Base-by-base conservation (phyloP, 345 rosid species). In the Hibiscus tridactylites region DNA sequence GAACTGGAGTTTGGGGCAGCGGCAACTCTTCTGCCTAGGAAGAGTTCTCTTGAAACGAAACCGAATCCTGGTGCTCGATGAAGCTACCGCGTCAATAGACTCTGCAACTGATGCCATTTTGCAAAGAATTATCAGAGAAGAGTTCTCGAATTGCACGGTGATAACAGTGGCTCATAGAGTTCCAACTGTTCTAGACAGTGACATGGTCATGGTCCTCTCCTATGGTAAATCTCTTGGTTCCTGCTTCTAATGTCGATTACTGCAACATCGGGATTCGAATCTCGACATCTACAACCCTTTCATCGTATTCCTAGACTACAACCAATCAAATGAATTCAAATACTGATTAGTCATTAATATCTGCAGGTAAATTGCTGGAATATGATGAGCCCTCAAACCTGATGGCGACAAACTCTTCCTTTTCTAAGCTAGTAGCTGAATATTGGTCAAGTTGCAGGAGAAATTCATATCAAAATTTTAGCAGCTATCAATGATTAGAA, bases 191-290 rank as follows among this genome's bases (percentile, higher is more conserved):
- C 81, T 87, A 54, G 88, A 91, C 69, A 88, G 92, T 76, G 90
- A 86, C 81, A 89, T 86, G 97, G 91, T 87, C 88, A 84, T 89
- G 92, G 91, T 86, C 77, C 93, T 91, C 74, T 88, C 91, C 12
- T 82, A 75, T 76, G 93, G 93, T 89, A 80, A 56, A 65, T 61
- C 8, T 70, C 72, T 69, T 56, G 50, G 7, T 4, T 64, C 46
- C 68, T 17, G 19, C 49, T 63, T 17, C 50, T 63, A 63, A 39
- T 9, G 1, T 17, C 10, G n/a, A 19, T 64, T 19, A 42, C 68
- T 64, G 68, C 68, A 64, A 12, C 53, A 64, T 21, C 29, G 3
- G 35, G 6, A 35, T 62, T 17, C 44, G 13, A 28, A 58, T 10
- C 15, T 8, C 6, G 54, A 15, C n/a, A 11, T 50, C 61, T 54